These are phyloP conservation scores for Veloboletus limbatus DNA, from an alignment of 1,284 basidiomycete genomes.

Conservation along the genomic window DNA sequence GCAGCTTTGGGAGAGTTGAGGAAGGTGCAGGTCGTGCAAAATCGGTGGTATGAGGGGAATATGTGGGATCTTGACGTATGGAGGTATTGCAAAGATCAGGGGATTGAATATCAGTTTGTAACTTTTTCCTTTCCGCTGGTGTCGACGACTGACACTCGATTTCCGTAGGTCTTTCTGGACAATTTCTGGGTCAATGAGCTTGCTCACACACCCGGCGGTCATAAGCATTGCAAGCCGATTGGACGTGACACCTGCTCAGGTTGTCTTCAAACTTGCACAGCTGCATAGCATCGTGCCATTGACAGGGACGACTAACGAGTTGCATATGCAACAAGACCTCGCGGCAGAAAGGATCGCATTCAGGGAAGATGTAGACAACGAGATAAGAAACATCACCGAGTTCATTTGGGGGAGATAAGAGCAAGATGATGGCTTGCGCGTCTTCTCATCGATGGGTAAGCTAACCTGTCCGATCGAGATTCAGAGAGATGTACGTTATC, in stretches of 20 bases:
- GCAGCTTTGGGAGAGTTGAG: conserved; percentile 50
- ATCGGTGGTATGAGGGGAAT: conserved; percentile 80
- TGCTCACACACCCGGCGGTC: conserved; percentile 52
- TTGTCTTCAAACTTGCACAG: conserved; percentile 66
- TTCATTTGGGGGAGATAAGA: conserved; percentile 30
- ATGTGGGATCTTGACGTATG: conserved; percentile 66
- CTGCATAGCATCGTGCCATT: conserved; percentile 57
- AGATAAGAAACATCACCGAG: conserved; percentile 39
- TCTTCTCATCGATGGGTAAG: neutral
- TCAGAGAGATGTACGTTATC: conserved; percentile 6
- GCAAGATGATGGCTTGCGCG: too few species aligned
- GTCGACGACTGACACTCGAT: conserved; percentile 6
- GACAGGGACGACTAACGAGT: conserved; percentile 58
- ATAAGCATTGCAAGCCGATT: conserved; percentile 44
- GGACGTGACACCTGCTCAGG: conserved; percentile 59
- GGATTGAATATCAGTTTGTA: conserved; percentile 71
- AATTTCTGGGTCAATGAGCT: conserved; percentile 66
- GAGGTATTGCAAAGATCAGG: conserved; percentile 52
- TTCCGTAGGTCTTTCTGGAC: conserved; percentile 79
- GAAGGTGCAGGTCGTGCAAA: conserved; percentile 72
- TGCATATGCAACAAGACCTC: conserved; percentile 65
- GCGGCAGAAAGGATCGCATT: conserved; percentile 44
- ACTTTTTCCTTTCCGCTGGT: neutral
- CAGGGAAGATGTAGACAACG: conserved; percentile 40
- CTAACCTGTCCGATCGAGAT: neutral